Percentiles rank a stretch among this genome's conserved stretches.
Evolutionary conservation across 306 rosid genomes (phyloP).

Genomic region (Ammopiptanthus mongolicus): DNA sequence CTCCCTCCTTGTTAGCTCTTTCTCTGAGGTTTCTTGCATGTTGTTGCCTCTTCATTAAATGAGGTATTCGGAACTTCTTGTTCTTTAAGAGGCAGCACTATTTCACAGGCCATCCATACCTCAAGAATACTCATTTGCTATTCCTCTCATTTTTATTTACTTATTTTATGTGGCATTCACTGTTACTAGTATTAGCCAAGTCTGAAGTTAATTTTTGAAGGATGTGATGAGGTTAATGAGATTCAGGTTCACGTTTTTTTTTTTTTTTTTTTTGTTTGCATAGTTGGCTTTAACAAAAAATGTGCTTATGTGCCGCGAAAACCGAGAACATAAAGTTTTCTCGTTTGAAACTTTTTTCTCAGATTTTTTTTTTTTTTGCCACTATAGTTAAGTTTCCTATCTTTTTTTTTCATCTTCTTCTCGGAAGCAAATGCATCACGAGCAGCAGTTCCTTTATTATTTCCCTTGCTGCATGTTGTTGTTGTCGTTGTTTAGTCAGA

Average conservation of each 20-base stretch:
- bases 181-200: not conserved
- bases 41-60: not conserved
- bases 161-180: not conserved
- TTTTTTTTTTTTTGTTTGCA: not conserved
- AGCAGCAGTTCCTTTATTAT: not conserved
- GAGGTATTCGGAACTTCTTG: not conserved
- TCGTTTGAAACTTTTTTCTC: not conserved
- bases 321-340: not conserved
- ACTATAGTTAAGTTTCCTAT: not conserved
- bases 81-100: not conserved
- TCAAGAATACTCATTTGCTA: not conserved
- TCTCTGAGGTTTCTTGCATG: not conserved
- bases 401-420: not conserved
- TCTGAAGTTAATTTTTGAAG: not conserved
- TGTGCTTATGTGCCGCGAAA: not conserved
- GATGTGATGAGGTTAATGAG: not conserved
- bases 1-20: not conserved
- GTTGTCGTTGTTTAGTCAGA: not conserved
- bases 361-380: not conserved
- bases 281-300: not conserved
- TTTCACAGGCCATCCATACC: not conserved
- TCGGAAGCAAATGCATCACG: conserved; percentile 9
- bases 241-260: not conserved
- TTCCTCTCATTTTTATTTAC: not conserved
- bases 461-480: not conserved